Conservation (phyloP, 163 green algal species). For the Coccomyxa subellipsoidea region DNA sequence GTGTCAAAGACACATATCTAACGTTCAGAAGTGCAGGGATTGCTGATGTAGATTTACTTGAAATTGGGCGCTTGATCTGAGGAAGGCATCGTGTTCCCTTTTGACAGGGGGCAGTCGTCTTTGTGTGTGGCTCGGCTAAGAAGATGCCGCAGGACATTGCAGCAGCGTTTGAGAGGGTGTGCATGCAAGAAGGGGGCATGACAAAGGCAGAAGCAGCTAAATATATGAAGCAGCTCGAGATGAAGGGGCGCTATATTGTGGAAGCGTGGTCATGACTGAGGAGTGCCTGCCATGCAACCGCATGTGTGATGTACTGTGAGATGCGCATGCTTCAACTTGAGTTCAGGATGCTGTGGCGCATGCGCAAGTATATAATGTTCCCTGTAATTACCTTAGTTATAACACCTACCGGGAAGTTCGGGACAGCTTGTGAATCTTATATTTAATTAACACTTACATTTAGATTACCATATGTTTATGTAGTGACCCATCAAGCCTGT, state of each 20-base stretch:
- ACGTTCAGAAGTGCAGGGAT: no score
- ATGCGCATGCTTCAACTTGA: no score
- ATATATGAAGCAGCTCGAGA: constrained; percentile 60
- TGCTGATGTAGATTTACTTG: no score
- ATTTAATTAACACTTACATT: no score
- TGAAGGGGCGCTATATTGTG: constrained; percentile 62
- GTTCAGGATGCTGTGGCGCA: neutral
- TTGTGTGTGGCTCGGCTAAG: constrained; percentile 81
- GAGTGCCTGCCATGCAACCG: neutral
- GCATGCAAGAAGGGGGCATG: constrained; percentile 42
- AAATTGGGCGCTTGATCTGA: neutral
- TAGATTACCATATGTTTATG: no score
- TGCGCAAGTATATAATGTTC: no score
- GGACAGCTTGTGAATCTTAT: no score
- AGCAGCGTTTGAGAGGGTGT: constrained; percentile 59
- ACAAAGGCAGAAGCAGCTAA: constrained; percentile 32
- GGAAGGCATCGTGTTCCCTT: neutral
- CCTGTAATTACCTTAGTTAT: no score
- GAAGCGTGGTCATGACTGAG: constrained; percentile 76
- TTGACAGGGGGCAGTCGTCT: constrained; percentile 62
- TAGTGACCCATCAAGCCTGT: no score
- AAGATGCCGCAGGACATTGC: constrained; percentile 87
- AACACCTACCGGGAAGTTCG: no score
- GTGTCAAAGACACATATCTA: no score
- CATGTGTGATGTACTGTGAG: no score